Evolutionary conservation across 257 asterid genomes (phyloP).

Genomic region (Nicotiana attenuata): DNA sequence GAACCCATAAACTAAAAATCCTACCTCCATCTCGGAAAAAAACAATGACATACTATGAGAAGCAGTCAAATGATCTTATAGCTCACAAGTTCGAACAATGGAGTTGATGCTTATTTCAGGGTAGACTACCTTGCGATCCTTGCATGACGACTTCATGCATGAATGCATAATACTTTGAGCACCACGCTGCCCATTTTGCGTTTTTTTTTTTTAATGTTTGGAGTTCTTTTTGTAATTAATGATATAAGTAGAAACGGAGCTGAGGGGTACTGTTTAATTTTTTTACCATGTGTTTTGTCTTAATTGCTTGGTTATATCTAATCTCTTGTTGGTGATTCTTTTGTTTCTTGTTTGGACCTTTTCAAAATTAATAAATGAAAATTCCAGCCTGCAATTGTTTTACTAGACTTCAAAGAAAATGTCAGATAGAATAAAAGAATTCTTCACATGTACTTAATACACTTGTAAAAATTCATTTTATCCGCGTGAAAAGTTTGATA

Average conservation of each 20-base stretch:
- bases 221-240: background rate
- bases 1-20: too few species aligned
- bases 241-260: background rate
- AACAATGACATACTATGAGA: background rate
- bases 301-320: background rate
- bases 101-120: background rate
- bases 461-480: background rate
- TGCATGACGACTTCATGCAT: too few species aligned
- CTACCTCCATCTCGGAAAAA: too few species aligned
- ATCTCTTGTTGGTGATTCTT: background rate
- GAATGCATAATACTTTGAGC: too few species aligned
- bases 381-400: background rate
- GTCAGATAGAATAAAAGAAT: too few species aligned
- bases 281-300: background rate
- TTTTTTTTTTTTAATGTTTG: background rate
- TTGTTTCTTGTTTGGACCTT: background rate
- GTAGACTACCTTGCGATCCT: too few species aligned
- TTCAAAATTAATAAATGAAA: background rate
- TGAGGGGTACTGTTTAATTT: background rate
- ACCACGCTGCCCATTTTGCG: too few species aligned
- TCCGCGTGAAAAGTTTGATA: background rate
- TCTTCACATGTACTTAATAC: background rate
- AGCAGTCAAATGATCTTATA: background rate
- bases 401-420: background rate
- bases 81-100: fast-evolving